These are phyloP conservation scores for Aristolochia californica DNA, from an alignment of 164 flowering plant species.

Conservation along the genomic window DNA sequence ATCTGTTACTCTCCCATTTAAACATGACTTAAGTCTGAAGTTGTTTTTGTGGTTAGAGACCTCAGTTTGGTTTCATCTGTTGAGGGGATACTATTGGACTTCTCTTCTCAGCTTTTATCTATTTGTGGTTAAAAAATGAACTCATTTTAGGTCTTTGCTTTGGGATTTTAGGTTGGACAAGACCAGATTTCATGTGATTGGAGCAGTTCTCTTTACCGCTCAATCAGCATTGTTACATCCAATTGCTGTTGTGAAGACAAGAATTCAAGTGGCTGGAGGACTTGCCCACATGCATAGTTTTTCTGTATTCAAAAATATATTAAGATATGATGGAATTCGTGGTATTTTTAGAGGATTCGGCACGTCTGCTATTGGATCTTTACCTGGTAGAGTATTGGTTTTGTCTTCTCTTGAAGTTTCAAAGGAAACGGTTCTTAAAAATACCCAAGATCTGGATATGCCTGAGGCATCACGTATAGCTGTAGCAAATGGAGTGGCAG, in stretches of 20 bases:
- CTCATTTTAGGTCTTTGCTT: neutral
- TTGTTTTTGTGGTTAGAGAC: too few species aligned
- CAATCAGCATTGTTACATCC: constrained; percentile 60
- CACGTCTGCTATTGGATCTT: constrained; percentile 54
- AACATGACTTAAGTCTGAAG: too few species aligned
- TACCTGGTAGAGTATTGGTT: constrained; percentile 69
- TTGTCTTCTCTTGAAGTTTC: constrained; percentile 69
- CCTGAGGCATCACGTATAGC: constrained; percentile 64
- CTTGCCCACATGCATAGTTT: constrained; percentile 34
- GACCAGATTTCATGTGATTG: constrained; percentile 66
- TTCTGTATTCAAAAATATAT: constrained; percentile 38
- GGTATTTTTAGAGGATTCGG: constrained; percentile 79
- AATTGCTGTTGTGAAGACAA: constrained; percentile 63
- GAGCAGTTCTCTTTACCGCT: constrained; percentile 66
- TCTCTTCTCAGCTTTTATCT: neutral
- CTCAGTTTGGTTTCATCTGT: too few species aligned
- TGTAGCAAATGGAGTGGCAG: constrained; percentile 67
- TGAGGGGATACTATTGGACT: neutral
- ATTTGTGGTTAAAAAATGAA: neutral
- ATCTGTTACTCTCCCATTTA: too few species aligned
- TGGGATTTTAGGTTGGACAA: constrained; percentile 55
- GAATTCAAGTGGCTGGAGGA: constrained; percentile 65
- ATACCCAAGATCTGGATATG: constrained; percentile 35
- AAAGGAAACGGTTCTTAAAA: constrained; percentile 49
- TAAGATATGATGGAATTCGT: constrained; percentile 53